Evolutionary conservation across 2,329 filamentous ascomycete genomes (phyloP), one percentile per base, ranked within the genome.

Genomic region (Claviceps fusiformis): DNA sequence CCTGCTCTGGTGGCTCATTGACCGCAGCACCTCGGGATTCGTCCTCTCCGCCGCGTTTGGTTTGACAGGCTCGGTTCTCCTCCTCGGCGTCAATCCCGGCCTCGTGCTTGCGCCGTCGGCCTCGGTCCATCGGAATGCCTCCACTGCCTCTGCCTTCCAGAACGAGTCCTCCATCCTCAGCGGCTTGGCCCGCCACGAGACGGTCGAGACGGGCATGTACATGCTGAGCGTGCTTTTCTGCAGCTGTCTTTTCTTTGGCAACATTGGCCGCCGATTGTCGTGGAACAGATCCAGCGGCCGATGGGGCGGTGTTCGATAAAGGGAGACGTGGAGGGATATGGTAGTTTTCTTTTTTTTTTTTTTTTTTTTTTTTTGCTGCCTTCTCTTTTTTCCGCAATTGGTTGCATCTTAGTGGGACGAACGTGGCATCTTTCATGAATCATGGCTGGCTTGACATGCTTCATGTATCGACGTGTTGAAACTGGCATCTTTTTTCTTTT

Each of bases 161-260:
- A n/a, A 31, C 15, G 51, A 55, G 33, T 45, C 59, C 41, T 58
- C 59, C 43, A 56, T 60, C 41, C 57, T 77, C 59, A 81, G 73
- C 60, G 81, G 78, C 49, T 73, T 80, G 57, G 79, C 78, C 56
- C 80, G 73, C 54, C 78, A 82, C 53, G 81, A 88, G 62, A 82
- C 75, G 7, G 68, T 90, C 1, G 87, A 86, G 56, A 79, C 86
- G 19, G 85, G 83, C 13, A 88, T 90, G 5, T 98, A 93, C 92
- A 86, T 95, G 64, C 77, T 92, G 29, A 95, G 89, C 65, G 90
- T 97, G 31, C 72, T 98, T 52, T 98, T 96, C 67, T 96, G 93
- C 71, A 95, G 89, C 64, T 90, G 89, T 62, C 82, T 97, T 10
- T 96, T 91, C 70, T 96, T 98, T 75, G 93, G 93, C 11, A 97